phyloP scores from a whole-genome alignment of 1,139 yeast species.

The Nakaseomyces sp. region DNA sequence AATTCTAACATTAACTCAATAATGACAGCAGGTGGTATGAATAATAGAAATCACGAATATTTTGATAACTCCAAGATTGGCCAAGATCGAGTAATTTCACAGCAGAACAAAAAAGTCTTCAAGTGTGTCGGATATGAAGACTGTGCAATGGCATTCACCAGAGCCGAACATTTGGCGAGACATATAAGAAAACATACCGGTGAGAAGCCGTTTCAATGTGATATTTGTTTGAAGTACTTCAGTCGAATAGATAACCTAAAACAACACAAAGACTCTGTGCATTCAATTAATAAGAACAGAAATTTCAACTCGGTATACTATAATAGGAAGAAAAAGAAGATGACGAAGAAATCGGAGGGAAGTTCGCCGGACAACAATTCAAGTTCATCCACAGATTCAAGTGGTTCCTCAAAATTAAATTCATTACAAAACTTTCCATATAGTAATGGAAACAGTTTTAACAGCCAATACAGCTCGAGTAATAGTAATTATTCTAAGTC shows the following conservation, averaged over 20 bases:
- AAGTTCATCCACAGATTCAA: neutral
- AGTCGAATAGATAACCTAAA: constrained; percentile 80
- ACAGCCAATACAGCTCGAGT: neutral
- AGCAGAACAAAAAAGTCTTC: constrained; percentile 32
- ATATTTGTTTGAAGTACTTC: constrained; percentile 69
- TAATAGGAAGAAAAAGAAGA: constrained; percentile 1
- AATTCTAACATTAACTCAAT: neutral
- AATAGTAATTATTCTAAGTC: neutral
- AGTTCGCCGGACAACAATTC: neutral
- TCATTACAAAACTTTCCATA: neutral
- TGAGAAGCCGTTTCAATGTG: constrained; percentile 87
- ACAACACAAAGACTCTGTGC: constrained; percentile 90
- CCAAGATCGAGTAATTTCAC: neutral
- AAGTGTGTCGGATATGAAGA: constrained; percentile 84
- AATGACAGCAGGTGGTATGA: neutral
- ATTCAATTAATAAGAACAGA: constrained; percentile 36
- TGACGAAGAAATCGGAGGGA: neutral
- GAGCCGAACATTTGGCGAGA: constrained; percentile 85
- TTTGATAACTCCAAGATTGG: neutral
- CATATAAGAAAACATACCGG: constrained; percentile 93
- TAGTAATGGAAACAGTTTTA: neutral
- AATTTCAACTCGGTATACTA: constrained; percentile 2
- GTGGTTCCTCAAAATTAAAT: neutral
- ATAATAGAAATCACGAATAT: constrained; percentile 3
- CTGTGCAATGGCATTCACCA: constrained; percentile 79